Evolutionary conservation across 257 asterid species (phyloP), one percentile per base, ranked within the genome.

Genomic region (Solanum acaule): DNA sequence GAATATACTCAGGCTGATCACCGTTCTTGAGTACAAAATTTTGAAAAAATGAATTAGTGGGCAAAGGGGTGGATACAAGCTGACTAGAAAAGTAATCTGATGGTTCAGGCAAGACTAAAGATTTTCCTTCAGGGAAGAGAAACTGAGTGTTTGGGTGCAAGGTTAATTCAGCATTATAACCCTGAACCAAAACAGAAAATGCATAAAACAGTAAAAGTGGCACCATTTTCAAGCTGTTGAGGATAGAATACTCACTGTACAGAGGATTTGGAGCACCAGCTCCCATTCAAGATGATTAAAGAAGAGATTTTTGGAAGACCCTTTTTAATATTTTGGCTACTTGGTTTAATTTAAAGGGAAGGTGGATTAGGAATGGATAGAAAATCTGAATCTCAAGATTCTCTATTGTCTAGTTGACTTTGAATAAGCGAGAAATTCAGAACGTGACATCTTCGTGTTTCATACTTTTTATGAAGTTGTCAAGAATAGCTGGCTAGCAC

Each of bases 41-140:
- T 42, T 97, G 99, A 89, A 96, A 97, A 86, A 97, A 97, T 4
- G 99, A 95, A 87, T 94, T 97, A 10, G 99, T 97, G 70, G 99
- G 99, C 49, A 96, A 89, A 27, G 99, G 98, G 29, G 88, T 4
- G 34, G 94, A 90, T 87, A 94, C 94, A 89, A 97, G 98, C 22
- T 92, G 70, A 6, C 92, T 93, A 83, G 98, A 83, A 87, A 97
- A 96, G 91, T 94, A 94, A 11, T 70, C 86, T 56, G 98, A 90
- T 76, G 99, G 98, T 29, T 97, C 96, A 12, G 98, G 99, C 86
- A 96, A 96, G 87, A 96, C 95, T 4, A 92, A 33, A 68, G 99
- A 97, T 68, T 93, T 89, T 68, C 95, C 88, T 88, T 86, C 23
- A 2, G 99, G 98, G 92, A 96, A 96, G 61, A 96, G 88, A 88